Evolutionary conservation across 768 basidiomycete genomes (phyloP).

Genomic region (Pleurotus salmoneostramineus): DNA sequence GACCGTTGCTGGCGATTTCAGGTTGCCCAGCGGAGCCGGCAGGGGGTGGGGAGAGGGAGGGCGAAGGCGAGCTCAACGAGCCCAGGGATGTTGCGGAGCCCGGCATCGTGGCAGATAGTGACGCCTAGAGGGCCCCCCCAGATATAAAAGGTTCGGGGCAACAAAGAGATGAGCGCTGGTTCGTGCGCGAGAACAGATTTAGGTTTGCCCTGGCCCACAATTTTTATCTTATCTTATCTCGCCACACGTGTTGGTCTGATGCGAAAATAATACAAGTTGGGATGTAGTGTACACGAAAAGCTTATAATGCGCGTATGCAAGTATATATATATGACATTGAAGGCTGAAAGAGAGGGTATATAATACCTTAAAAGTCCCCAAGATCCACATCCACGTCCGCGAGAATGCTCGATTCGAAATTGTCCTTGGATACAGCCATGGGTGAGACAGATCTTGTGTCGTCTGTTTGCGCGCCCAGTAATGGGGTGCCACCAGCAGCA

Average conservation of each 20-base stretch:
- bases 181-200: slow-evolving; percentile 37
- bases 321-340: background rate
- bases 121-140: slow-evolving; percentile 21
- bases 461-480: slow-evolving; percentile 23
- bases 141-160: slow-evolving; percentile 21
- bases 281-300: background rate
- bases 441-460: slow-evolving; percentile 19
- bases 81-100: slow-evolving; percentile 62
- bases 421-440: slow-evolving; percentile 15
- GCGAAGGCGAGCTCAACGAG: slow-evolving; percentile 65
- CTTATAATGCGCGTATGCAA: background rate
- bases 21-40: slow-evolving; percentile 13
- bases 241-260: background rate
- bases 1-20: slow-evolving; percentile 26
- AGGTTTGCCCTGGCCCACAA: slow-evolving; percentile 3
- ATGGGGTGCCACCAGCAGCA: slow-evolving; percentile 34
- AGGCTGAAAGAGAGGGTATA: background rate
- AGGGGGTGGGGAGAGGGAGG: slow-evolving; percentile 43
- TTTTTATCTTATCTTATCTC: slow-evolving; percentile 35
- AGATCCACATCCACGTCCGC: slow-evolving; percentile 73
- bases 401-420: slow-evolving; percentile 39
- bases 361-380: slow-evolving; percentile 60
- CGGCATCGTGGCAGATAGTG: slow-evolving; percentile 36
- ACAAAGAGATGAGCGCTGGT: slow-evolving; percentile 25
- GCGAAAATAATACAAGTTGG: background rate